Evolutionary conservation across 768 basidiomycete genomes (phyloP), one percentile per base, ranked within the genome.

Genomic region (Lentinula lateritia): DNA sequence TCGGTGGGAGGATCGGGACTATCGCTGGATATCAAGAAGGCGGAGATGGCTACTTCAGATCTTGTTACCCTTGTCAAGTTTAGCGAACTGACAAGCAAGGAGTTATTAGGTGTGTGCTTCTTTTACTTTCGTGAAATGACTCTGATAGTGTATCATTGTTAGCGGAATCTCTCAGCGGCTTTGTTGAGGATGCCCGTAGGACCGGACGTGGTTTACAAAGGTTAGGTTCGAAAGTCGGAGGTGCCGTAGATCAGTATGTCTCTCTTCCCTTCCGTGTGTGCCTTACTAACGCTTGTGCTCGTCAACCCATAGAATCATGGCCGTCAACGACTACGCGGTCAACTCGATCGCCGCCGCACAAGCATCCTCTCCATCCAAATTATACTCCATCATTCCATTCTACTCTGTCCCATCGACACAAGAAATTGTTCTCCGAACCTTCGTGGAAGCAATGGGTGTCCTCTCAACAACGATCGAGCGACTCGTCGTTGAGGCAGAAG

Each of bases 21-120:
- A 41, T 83, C 88, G 5, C 68, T 89, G 48, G 83, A 89, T 60
- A 81, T 93, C 64, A 85, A 90, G 72, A 87, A 85, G 70, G 86
- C 89, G 13, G 87, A 92, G 66, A 86, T 92, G 82, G 91, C 89
- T 13, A 89, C 87, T 1, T 75, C 72, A 23, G 90, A 93, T 68
- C 76, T 93, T 56, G 74, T 82, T 13, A 78, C 83, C 5, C 76
- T 90, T 34, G 85, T 92, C 15, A 79, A 78, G 15, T 72, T 80
- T 62, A 92, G 90, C 69, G 75, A 86, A 15, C 70, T 93, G 67
- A 81, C 75, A 61, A 82, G 83, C 23, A 83, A 76, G 58, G 86
- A 90, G n/a, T 61, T 69, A 20, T 67, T 93, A 9, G 59, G 59
- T 60, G 41, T 23, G 41, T 39, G 36, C 2, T 39, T 35, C 23